These are phyloP conservation scores for Colletotrichum lentis DNA, from an alignment of 2,329 filamentous ascomycete genomes.

Conservation along the genomic window DNA sequence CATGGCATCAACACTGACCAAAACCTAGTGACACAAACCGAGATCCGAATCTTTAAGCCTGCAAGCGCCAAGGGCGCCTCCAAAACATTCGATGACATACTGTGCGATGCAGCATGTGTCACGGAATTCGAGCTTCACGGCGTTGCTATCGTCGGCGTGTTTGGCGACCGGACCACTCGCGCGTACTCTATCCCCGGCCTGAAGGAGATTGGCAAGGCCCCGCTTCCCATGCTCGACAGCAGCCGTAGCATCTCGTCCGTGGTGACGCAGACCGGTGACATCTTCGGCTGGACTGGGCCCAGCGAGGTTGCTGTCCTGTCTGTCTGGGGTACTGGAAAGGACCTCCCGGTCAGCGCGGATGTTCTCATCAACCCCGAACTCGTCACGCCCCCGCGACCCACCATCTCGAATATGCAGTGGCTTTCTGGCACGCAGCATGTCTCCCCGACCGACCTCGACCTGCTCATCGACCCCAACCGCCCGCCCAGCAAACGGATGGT, in stretches of 20 bases:
- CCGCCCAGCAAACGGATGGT: slow-evolving; percentile 90
- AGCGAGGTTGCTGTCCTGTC: slow-evolving; percentile 85
- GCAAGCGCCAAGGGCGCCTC: slow-evolving; percentile 88
- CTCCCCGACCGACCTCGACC: slow-evolving; percentile 84
- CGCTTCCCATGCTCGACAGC: slow-evolving; percentile 76
- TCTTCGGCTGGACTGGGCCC: slow-evolving; percentile 88
- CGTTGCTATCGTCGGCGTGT: slow-evolving; percentile 82
- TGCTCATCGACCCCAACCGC: slow-evolving; percentile 86
- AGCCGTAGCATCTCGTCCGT: slow-evolving; percentile 73
- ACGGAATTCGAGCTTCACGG: slow-evolving; percentile 78
- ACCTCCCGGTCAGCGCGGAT: slow-evolving; percentile 71
- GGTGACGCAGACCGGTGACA: slow-evolving; percentile 80
- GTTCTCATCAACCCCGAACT: slow-evolving; percentile 80
- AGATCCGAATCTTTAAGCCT: slow-evolving; percentile 88
- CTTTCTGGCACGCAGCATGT: slow-evolving; percentile 94
- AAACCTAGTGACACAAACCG: slow-evolving; percentile 67
- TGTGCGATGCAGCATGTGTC: slow-evolving; percentile 84
- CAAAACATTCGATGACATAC: slow-evolving; percentile 82
- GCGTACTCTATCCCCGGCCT: slow-evolving; percentile 88
- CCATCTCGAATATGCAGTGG: slow-evolving; percentile 96
- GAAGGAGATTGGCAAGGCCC: slow-evolving; percentile 78
- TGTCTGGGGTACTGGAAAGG: slow-evolving; percentile 79
- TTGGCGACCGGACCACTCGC: slow-evolving; percentile 80
- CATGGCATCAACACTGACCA: slow-evolving; percentile 42
- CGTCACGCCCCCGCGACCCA: slow-evolving; percentile 79